Evolutionary conservation across 352 stramenopile species (phyloP), one percentile per base, ranked within the genome.

Genomic region (Phytophthora syringae): DNA sequence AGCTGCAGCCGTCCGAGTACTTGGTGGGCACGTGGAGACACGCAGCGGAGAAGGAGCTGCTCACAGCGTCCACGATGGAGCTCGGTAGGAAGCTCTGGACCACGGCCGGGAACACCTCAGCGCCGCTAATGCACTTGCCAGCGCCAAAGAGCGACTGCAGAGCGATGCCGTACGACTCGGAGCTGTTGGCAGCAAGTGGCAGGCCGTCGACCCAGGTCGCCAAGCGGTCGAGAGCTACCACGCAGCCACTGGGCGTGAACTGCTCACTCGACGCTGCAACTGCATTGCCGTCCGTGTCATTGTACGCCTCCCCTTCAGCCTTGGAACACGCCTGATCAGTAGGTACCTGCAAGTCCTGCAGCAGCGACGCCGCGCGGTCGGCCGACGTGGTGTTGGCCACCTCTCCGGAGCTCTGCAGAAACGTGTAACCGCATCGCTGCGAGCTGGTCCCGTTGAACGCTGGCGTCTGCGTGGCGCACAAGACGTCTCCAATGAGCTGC

Each of bases 371-470:
- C 20, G 84, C 63, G 20, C 86, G 49, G 21, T 74, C 48, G 15
- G 67, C 61, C 13, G 77, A 76, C 1, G 74, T 62, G 2, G 77
- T 83, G 48, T 77, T 72, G 48, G 65, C 67, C 32, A 64, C 21
- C 40, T 66, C 58, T 0, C 55, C 56, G 5, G 53, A 52, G 30
- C 54, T 83, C 60, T 87, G 72, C 10, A 86, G 39, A 36, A 84
- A 69, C 16, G 79, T 84, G 63, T 64, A 87, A 30, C 77, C 82
- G 54, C 82, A 90, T 21, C 74, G 70, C 60, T 89, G 79, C 18
- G 70, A 74, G 63, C 54, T 72, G 16, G 70, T 68, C 25, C 67
- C 67, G 28, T 60, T 66, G 45, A 77, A 80, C 2, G 77, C 66
- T 16, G 79, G 72, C 20, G 70, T 80, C 60, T 90, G 82, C 44